phyloP scores from a whole-genome alignment of 345 rosid species.

The Pistacia atlantica region DNA sequence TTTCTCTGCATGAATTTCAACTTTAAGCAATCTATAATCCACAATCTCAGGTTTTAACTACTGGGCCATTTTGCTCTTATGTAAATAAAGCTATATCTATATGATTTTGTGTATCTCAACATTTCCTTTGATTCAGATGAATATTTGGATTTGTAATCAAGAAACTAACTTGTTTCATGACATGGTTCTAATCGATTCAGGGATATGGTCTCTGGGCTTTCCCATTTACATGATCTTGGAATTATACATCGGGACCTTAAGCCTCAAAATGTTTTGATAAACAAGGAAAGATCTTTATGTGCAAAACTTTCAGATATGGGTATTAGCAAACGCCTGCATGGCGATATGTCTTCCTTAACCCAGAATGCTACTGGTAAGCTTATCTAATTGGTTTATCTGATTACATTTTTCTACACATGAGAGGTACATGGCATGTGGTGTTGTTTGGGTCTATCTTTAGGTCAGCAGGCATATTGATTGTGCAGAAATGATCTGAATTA shows the following conservation, averaged over 20 bases:
- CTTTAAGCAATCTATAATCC: neutral
- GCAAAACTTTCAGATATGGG: constrained; percentile 91
- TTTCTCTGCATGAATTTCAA: neutral
- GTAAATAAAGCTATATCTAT: neutral
- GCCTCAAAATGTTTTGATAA: constrained; percentile 82
- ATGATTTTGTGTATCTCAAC: neutral
- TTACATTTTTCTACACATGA: neutral
- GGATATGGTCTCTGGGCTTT: constrained; percentile 68
- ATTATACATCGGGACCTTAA: constrained; percentile 77
- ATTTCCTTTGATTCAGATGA: neutral
- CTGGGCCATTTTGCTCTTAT: neutral
- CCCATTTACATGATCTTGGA: constrained; percentile 76
- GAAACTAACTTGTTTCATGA: constrained; percentile 30
- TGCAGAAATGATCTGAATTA: neutral
- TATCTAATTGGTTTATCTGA: neutral
- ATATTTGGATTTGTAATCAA: neutral
- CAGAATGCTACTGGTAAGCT: constrained; percentile 62
- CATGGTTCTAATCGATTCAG: constrained; percentile 39
- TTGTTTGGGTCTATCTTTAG: neutral
- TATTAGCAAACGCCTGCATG: constrained; percentile 65
- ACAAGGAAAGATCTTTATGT: constrained; percentile 52
- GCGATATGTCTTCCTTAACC: constrained; percentile 64
- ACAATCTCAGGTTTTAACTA: neutral
- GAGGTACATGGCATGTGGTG: neutral
- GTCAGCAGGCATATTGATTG: neutral